These are phyloP conservation scores for Monosporascus sp. DNA, from an alignment of 2,329 filamentous ascomycete genomes.

Conservation along the genomic window DNA sequence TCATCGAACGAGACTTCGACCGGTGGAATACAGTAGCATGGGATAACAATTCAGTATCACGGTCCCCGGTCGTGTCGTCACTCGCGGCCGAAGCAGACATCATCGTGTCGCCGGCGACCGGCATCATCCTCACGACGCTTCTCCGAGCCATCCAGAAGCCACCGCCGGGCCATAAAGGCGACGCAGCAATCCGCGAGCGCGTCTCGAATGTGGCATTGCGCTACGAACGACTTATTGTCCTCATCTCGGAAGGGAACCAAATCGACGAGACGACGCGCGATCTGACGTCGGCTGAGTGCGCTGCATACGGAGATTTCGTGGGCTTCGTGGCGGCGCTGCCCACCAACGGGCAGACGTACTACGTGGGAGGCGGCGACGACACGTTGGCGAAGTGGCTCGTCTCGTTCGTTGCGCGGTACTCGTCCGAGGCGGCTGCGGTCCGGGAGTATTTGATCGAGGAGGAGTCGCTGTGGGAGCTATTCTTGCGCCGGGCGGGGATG, in stretches of 20 bases:
- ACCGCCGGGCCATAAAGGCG: conserved; percentile 53
- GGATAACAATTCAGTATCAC: conserved; percentile 25
- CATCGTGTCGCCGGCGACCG: conserved; percentile 61
- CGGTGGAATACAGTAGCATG: conserved; percentile 30
- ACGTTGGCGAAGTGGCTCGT: conserved; percentile 52
- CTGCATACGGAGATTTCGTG: conserved; percentile 44
- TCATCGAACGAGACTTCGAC: conserved; percentile 58
- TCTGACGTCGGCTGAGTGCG: conserved; percentile 35
- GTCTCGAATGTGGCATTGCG: conserved; percentile 47
- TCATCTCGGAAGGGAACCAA: conserved; percentile 54
- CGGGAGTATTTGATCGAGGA: conserved; percentile 39
- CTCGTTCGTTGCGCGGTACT: conserved; percentile 43
- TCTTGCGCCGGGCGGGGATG: conserved; percentile 59
- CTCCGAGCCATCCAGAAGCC: conserved; percentile 68
- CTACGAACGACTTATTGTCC: conserved; percentile 63
- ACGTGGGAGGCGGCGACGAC: conserved; percentile 45
- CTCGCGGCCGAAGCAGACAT: conserved; percentile 64
- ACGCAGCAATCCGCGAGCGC: conserved; percentile 47
- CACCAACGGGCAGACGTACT: conserved; percentile 34
- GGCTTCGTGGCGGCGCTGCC: conserved; percentile 40
- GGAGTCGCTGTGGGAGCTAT: conserved; percentile 64
- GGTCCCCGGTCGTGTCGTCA: conserved; percentile 31
- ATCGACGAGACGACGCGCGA: conserved; percentile 36
- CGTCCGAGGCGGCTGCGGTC: conserved; percentile 17
- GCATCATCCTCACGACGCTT: conserved; percentile 65